These are phyloP conservation scores for Eucalyptus marginata DNA, from an alignment of 345 rosid species.

Conservation along the genomic window DNA sequence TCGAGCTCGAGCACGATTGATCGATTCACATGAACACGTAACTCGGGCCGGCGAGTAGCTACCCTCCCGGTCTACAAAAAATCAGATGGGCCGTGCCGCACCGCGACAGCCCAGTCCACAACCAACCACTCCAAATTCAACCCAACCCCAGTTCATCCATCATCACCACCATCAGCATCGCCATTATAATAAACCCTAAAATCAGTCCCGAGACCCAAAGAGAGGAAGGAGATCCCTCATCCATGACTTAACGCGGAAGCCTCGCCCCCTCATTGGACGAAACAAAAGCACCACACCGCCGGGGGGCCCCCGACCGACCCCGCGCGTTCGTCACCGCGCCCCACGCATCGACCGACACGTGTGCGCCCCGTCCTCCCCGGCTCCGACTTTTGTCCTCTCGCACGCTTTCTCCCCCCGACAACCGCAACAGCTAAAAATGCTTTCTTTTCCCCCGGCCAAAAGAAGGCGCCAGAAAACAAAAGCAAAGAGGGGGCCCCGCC, in stretches of 20 bases:
- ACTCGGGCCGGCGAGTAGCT: not conserved
- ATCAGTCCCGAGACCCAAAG: not conserved
- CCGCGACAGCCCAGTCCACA: not conserved
- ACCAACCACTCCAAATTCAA: not conserved
- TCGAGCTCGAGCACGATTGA: not conserved
- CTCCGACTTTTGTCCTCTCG: not conserved
- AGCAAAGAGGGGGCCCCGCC: not conserved
- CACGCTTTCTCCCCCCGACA: not conserved
- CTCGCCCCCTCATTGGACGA: not conserved
- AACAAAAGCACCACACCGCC: not conserved
- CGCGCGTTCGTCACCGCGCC: not conserved
- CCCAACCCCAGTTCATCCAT: not conserved
- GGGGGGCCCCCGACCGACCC: not conserved
- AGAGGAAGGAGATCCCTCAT: not conserved
- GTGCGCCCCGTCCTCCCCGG: not conserved
- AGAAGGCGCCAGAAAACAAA: not conserved
- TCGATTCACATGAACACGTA: not conserved
- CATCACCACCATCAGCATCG: not conserved
- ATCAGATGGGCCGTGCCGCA: not conserved
- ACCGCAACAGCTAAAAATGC: not conserved
- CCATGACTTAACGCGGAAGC: not conserved
- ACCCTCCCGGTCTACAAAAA: not conserved
- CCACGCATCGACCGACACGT: conserved; percentile 8
- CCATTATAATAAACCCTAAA: not conserved
- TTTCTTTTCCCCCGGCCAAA: not conserved